Evolutionary conservation across 2,329 filamentous ascomycete species (phyloP), one percentile per base, ranked within the genome.

Genomic region (Escovopsis weberi): DNA sequence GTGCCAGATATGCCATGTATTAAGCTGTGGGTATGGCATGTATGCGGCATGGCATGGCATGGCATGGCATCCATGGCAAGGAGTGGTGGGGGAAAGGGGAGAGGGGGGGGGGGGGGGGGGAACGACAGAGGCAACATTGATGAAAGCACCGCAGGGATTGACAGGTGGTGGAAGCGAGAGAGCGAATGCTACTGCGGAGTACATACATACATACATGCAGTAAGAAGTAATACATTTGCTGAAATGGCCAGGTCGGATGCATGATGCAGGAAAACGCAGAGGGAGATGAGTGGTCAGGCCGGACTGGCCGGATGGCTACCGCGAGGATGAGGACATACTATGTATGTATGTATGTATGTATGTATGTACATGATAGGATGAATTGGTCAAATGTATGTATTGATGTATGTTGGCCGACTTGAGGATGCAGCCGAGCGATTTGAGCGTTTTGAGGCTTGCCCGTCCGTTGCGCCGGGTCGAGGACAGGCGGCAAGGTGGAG

Each of bases 221-320:
- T 23, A 23, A 23, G 23, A 4, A 23, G 23, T 23, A 23, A 23
- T 23, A 23, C 23, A 23, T 2, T 23, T 23, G 23, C 4, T 23
- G 23, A 23, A 23, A 23, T 23, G 23, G 19, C 28, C 26, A 42
- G 38, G 18, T n/a, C 10, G 38, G 38, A 15, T 30, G 41, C 38
- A 41, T 43, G 38, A 40, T 45, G 33, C 38, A 37, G 5, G 23
- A 28, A 32, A 28, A 39, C 32, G 12, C 26, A 32, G 33, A 37
- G 18, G 35, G 8, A 23, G 35, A 15, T 37, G 15, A 37, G 15
- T 23, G 12, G 18, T 23, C 35, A 12, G 35, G 12, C 8, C 11
- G 35, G 35, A 10, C 15, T 37, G n/a, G 12, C 15, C 11, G 35
- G 18, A 12, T 12, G 35, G 12, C 23, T 18, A 15, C 12, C 34